Evolutionary conservation across 2,329 filamentous ascomycete species (phyloP).

Genomic region (Diaporthe ampelina): DNA sequence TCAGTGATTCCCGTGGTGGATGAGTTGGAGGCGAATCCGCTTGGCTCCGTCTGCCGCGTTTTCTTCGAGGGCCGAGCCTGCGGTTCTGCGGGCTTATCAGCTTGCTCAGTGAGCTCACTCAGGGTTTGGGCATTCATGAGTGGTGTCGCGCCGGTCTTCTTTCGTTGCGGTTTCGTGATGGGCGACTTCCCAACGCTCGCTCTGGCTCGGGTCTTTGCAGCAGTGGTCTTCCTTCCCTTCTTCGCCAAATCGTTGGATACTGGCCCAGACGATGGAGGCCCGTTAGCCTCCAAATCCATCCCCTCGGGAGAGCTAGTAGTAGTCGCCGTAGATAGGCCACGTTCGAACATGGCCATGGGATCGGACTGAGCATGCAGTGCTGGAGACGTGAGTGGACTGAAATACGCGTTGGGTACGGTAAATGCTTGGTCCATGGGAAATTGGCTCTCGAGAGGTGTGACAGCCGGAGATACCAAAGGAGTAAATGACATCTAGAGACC

Average conservation of each 20-base stretch:
- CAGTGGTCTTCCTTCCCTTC: constrained; percentile 66
- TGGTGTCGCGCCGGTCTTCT: constrained; percentile 67
- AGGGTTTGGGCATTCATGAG: constrained; percentile 69
- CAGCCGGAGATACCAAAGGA: constrained; percentile 85
- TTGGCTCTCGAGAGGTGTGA: constrained; percentile 82
- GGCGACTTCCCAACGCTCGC: constrained; percentile 77
- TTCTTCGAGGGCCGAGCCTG: constrained; percentile 53
- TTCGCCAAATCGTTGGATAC: constrained; percentile 64
- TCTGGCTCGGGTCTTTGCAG: constrained; percentile 65
- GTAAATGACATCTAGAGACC: constrained; percentile 78
- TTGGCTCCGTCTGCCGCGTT: constrained; percentile 52
- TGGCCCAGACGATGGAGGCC: constrained; percentile 51
- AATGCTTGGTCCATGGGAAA: constrained; percentile 73
- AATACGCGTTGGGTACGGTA: constrained; percentile 79
- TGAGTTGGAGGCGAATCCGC: constrained; percentile 49
- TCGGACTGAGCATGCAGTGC: constrained; percentile 81
- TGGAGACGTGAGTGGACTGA: constrained; percentile 86
- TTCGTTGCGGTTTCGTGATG: constrained; percentile 76
- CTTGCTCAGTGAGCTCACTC: constrained; percentile 61
- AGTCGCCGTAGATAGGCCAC: constrained; percentile 55
- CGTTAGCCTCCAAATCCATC: constrained; percentile 65
- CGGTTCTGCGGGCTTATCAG: constrained; percentile 53
- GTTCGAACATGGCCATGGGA: constrained; percentile 59
- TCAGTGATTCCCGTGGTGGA: constrained; percentile 63
- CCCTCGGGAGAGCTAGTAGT: constrained; percentile 69